phyloP scores from a whole-genome alignment of 805 yeast species.

The Metschnikowia drakensbergensis region DNA sequence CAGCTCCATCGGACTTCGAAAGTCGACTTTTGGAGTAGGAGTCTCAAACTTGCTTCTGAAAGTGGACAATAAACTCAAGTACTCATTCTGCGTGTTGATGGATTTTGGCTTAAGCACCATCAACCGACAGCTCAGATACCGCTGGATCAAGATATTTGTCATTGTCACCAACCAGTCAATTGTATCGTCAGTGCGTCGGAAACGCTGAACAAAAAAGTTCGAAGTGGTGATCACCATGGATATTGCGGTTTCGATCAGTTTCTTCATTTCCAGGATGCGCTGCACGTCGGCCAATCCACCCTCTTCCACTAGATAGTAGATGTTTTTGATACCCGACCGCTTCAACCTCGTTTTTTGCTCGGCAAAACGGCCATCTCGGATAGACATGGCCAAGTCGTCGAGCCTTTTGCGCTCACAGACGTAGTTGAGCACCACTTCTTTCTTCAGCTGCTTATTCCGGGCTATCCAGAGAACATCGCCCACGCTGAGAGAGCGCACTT shows the following conservation, averaged over 20 bases:
- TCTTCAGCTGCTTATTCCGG: constrained; percentile 49
- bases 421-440: constrained; percentile 68
- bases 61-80: constrained; percentile 34
- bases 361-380: constrained; percentile 80
- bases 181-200: constrained; percentile 72
- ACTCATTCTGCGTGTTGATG: constrained; percentile 49
- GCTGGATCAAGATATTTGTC: constrained; percentile 41
- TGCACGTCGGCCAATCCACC: constrained; percentile 44
- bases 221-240: constrained; percentile 64
- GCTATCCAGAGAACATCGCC: constrained; percentile 95
- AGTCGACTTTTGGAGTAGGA: background rate
- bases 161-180: constrained; percentile 52
- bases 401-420: constrained; percentile 88
- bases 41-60: constrained; percentile 47
- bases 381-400: constrained; percentile 79
- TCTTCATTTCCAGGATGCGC: constrained; percentile 42
- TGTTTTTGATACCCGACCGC: constrained; percentile 62
- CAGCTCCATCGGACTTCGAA: background rate
- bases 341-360: constrained; percentile 82
- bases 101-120: constrained; percentile 51
- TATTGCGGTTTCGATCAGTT: constrained; percentile 72
- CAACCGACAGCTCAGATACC: constrained; percentile 37
- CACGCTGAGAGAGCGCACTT: constrained; percentile 58
- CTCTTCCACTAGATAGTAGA: constrained; percentile 80
- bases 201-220: constrained; percentile 62